Conservation (phyloP, 2,329 filamentous ascomycete species). For the Beauveria bassiana region DNA sequence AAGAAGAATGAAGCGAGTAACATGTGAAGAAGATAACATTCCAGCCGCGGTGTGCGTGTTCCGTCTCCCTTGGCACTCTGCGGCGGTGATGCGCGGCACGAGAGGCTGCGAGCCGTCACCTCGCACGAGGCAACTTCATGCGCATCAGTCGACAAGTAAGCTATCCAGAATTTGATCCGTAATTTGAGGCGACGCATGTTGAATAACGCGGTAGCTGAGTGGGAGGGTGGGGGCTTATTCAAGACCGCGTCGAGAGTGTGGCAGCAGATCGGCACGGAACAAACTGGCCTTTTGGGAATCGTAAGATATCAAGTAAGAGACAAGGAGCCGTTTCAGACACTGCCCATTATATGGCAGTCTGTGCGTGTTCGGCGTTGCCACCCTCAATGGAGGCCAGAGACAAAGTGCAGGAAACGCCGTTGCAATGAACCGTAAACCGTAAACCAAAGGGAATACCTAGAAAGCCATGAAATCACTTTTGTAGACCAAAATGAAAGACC, state of each 20-base stretch:
- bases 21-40: neutral
- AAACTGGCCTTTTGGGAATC: constrained; percentile 8
- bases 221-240: neutral
- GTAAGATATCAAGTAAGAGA: constrained; percentile 5
- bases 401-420: constrained; percentile 7
- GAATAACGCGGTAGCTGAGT: neutral
- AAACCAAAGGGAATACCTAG: constrained; percentile 6
- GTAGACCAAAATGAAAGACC: constrained; percentile 9
- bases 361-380: neutral
- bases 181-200: neutral
- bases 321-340: neutral
- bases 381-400: neutral
- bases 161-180: neutral
- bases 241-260: neutral
- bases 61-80: no score
- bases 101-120: neutral
- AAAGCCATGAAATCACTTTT: constrained; percentile 11
- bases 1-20: neutral
- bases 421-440: constrained; percentile 9
- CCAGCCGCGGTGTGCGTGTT: neutral
- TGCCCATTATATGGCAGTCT: neutral
- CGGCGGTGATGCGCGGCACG: neutral
- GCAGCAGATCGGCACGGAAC: constrained; percentile 1
- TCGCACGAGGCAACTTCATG: neutral
- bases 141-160: neutral